Conservation (phyloP, 78 protist species). For the slime mould (Dictyostelium discoideum) region DNA sequence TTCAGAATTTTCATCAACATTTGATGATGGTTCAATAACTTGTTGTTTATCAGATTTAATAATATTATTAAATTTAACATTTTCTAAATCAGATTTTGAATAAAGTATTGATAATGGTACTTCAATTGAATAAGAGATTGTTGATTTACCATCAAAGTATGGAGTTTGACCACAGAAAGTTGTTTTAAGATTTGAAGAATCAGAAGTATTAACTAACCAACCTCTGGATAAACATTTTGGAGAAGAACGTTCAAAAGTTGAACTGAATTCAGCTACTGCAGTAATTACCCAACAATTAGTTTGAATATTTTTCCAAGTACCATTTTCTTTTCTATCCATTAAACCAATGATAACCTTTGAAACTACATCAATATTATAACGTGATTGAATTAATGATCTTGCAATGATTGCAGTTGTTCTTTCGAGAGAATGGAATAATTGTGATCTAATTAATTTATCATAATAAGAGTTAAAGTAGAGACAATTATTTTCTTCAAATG, state of each 20-base stretch:
- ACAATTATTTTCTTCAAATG: conserved; percentile 19
- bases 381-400: conserved; percentile 19
- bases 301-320: conserved; percentile 68
- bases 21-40: background rate
- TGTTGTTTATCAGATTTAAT: background rate
- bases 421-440: conserved; percentile 46
- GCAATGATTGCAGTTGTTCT: conserved; percentile 57
- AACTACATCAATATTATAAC: conserved; percentile 23
- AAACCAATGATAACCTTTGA: conserved; percentile 43
- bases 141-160: conserved; percentile 70
- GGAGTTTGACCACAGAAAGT: conserved; percentile 74
- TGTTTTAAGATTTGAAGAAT: background rate
- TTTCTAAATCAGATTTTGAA: conserved; percentile 13
- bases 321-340: conserved; percentile 38
- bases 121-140: conserved; percentile 53
- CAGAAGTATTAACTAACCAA: conserved; percentile 45
- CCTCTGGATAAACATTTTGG: conserved; percentile 58
- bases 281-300: conserved; percentile 54
- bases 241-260: conserved; percentile 14
- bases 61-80: background rate
- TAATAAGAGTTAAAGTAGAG: conserved; percentile 29
- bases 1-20: background rate
- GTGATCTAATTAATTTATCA: conserved; percentile 40
- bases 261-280: conserved; percentile 23
- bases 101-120: conserved; percentile 48